Evolutionary conservation across 169 alveolate species (phyloP).

Genomic region (Miamiensis avidus): DNA sequence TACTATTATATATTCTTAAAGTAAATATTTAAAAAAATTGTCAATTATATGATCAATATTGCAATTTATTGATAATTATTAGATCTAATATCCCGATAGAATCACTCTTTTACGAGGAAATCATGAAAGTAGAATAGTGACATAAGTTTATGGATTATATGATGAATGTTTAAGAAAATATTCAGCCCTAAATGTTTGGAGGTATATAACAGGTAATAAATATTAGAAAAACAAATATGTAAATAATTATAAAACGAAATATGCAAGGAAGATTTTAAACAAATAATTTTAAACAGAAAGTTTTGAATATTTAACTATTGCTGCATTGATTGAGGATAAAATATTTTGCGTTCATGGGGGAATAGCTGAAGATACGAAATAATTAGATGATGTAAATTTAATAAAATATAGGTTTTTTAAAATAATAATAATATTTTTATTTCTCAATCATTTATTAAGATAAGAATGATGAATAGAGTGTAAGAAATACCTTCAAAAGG

Average conservation of each 20-base stretch:
- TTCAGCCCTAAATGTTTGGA: constrained; percentile 80
- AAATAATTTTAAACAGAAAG: too few species aligned
- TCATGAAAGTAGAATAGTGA: constrained; percentile 78
- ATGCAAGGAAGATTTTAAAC: too few species aligned
- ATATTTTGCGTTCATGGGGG: constrained; percentile 89
- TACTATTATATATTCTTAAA: constrained; percentile 72
- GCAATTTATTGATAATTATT: background rate
- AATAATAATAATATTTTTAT: background rate
- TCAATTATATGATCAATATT: too few species aligned
- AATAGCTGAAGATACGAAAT: constrained; percentile 75
- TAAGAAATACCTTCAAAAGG: constrained; percentile 87
- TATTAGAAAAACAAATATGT: too few species aligned
- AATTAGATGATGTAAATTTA: constrained; percentile 77
- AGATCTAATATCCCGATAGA: constrained; percentile 74
- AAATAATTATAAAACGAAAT: too few species aligned
- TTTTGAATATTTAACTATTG: constrained; percentile 77
- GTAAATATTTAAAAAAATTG: constrained; percentile 57
- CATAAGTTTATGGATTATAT: constrained; percentile 82
- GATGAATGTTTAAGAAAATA: constrained; percentile 83
- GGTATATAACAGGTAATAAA: constrained; percentile 89
- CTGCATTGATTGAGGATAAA: constrained; percentile 81
- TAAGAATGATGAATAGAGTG: constrained; percentile 72
- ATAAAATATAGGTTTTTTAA: background rate
- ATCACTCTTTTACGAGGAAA: constrained; percentile 84
- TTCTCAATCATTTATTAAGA: too few species aligned